Percentiles rank a stretch among this genome's conserved stretches.
These are phyloP conservation scores for Dunaliella primolecta DNA, from an alignment of 139 green algal species.

Conservation along the genomic window DNA sequence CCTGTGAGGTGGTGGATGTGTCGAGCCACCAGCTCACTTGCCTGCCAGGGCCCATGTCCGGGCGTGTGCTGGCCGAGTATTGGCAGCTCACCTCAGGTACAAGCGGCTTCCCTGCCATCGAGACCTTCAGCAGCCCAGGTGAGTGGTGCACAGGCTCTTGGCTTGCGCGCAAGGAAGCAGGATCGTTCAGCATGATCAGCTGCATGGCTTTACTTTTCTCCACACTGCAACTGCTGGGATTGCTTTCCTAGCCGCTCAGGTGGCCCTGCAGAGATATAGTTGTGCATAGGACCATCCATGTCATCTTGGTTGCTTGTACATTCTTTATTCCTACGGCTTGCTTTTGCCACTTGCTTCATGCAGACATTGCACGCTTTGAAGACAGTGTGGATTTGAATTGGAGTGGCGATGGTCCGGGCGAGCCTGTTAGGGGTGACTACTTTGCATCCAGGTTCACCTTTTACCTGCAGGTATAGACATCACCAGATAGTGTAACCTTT, in stretches of 20 bases:
- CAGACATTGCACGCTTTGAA: slow-evolving; percentile 14
- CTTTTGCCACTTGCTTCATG: too few species aligned
- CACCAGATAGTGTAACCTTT: too few species aligned
- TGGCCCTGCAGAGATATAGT: background rate
- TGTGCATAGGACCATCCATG: background rate
- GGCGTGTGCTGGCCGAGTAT: slow-evolving; percentile 35
- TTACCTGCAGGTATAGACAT: slow-evolving; percentile 24
- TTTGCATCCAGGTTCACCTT: slow-evolving; percentile 22
- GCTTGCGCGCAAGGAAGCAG: too few species aligned
- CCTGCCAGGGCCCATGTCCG: background rate
- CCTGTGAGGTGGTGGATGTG: slow-evolving; percentile 10
- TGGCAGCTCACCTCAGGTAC: slow-evolving; percentile 19
- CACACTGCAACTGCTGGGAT: background rate
- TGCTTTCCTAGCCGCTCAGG: background rate
- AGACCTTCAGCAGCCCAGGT: slow-evolving; percentile 12
- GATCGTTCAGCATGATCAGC: too few species aligned
- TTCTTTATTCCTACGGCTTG: background rate
- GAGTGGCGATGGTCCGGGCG: background rate
- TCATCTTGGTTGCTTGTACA: background rate
- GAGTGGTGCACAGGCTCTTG: background rate
- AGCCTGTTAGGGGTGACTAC: background rate
- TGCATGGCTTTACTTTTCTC: too few species aligned
- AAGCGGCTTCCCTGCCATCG: slow-evolving; percentile 13
- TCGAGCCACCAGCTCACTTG: slow-evolving; percentile 13
- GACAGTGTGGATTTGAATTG: background rate